Conservation (phyloP, 805 yeast genomes). For the Lipomyces sp. region DNA sequence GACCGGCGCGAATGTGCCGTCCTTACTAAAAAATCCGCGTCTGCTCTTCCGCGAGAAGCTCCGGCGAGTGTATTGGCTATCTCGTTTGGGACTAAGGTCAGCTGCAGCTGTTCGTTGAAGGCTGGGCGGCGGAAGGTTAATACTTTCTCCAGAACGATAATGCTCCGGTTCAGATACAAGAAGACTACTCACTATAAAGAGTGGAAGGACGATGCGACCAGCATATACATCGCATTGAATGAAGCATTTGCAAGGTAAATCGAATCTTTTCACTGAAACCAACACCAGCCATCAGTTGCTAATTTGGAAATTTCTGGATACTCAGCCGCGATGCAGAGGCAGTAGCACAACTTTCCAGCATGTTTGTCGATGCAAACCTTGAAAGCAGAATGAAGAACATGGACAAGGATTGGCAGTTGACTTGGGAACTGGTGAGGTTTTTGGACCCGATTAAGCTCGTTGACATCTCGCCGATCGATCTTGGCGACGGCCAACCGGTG, state of each 20-base stretch:
- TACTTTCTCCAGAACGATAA: neutral
- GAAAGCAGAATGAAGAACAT: slow-evolving; percentile 18
- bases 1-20: slow-evolving; percentile 20
- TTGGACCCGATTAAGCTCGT: slow-evolving; percentile 12
- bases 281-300: too few relatives aligned
- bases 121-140: too few relatives aligned
- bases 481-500: slow-evolving; percentile 14
- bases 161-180: slow-evolving; percentile 10
- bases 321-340: slow-evolving; percentile 4
- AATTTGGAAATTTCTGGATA: too few relatives aligned
- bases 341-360: slow-evolving; percentile 8
- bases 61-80: slow-evolving; percentile 3
- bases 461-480: slow-evolving; percentile 12
- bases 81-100: slow-evolving; percentile 5
- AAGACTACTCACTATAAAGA: slow-evolving; percentile 4
- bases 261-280: too few relatives aligned
- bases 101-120: neutral
- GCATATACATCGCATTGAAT: slow-evolving; percentile 14
- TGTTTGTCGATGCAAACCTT: slow-evolving; percentile 18
- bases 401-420: slow-evolving; percentile 18
- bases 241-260: slow-evolving; percentile 24
- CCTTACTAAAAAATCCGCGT: slow-evolving; percentile 6
- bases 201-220: slow-evolving; percentile 11
- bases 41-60: neutral
- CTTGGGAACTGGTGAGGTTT: slow-evolving; percentile 15